phyloP scores from a whole-genome alignment of 2,329 filamentous ascomycete species.

The Cordyceps javanica region DNA sequence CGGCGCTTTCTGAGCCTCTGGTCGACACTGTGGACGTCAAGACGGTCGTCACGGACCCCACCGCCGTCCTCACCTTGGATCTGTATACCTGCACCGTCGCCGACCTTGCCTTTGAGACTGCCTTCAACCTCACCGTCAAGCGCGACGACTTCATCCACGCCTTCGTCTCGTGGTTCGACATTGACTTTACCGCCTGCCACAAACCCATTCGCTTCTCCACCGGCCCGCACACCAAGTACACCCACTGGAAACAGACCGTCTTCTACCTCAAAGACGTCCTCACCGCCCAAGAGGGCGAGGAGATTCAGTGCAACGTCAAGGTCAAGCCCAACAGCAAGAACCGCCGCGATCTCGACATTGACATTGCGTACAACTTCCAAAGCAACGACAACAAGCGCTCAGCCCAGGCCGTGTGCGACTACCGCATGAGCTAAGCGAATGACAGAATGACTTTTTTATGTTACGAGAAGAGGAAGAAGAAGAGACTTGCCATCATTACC shows the following conservation, averaged over 20 bases:
- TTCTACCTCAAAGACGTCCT: slow-evolving; percentile 94
- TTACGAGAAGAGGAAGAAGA: background rate
- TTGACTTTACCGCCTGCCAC: slow-evolving; percentile 97
- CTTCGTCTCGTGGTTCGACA: slow-evolving; percentile 97
- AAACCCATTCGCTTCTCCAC: slow-evolving; percentile 97
- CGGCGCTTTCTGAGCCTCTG: slow-evolving; percentile 88
- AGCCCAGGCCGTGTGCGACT: slow-evolving; percentile 65
- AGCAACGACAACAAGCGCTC: slow-evolving; percentile 66
- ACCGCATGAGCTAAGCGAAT: slow-evolving; percentile 63
- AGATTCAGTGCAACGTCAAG: slow-evolving; percentile 63
- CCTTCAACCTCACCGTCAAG: slow-evolving; percentile 69
- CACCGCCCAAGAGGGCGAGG: slow-evolving; percentile 83
- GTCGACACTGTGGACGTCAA: slow-evolving; percentile 98
- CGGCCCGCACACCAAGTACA: slow-evolving; percentile 97
- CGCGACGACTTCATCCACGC: slow-evolving; percentile 95
- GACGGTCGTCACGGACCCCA: slow-evolving; percentile 90
- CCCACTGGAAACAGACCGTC: slow-evolving; percentile 99
- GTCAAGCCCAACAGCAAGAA: slow-evolving; percentile 94
- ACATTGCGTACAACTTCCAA: slow-evolving; percentile 73
- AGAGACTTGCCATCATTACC: background rate
- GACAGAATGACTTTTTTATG: background rate
- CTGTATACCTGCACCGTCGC: slow-evolving; percentile 81
- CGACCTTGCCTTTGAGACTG: slow-evolving; percentile 77
- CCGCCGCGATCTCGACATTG: slow-evolving; percentile 89
- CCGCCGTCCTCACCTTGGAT: slow-evolving; percentile 78